Conservation (phyloP, 1,139 yeast species). For the Hyphopichia fennica region DNA sequence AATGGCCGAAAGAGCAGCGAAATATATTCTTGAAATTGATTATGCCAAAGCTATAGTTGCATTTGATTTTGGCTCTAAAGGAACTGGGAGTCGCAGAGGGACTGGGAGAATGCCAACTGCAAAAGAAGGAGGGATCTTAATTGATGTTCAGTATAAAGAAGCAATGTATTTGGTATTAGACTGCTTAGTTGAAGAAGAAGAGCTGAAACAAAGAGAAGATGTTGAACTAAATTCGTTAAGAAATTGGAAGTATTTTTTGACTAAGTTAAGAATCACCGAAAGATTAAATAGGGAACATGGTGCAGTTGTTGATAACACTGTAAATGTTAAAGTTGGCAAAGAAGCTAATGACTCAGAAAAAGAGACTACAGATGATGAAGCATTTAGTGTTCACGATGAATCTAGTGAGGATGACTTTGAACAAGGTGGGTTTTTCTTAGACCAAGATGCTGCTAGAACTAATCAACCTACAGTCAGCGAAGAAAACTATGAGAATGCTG, state of each 20-base stretch:
- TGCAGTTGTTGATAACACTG: slow-evolving; percentile 4
- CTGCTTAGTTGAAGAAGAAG: slow-evolving; percentile 55
- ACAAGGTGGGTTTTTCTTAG: slow-evolving; percentile 3
- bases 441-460: neutral
- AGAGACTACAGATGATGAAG: slow-evolving; percentile 9
- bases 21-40: slow-evolving; percentile 59
- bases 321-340: neutral
- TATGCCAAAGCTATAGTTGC: slow-evolving; percentile 87
- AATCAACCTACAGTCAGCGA: too few relatives aligned
- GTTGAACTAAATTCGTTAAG: slow-evolving; percentile 55
- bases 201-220: slow-evolving; percentile 45
- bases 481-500: too few relatives aligned
- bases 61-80: slow-evolving; percentile 61
- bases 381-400: slow-evolving; percentile 5
- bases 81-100: slow-evolving; percentile 16
- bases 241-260: slow-evolving; percentile 72
- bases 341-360: neutral
- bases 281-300: slow-evolving; percentile 72
- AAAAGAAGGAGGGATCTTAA: slow-evolving; percentile 72
- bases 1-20: slow-evolving; percentile 68
- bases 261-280: slow-evolving; percentile 70
- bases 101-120: slow-evolving; percentile 57
- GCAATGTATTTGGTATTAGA: slow-evolving; percentile 63
- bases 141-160: slow-evolving; percentile 61
- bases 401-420: slow-evolving; percentile 6